Evolutionary conservation across 495 filamentous ascomycete species (phyloP).

Genomic region (Jackrogersella minutella): DNA sequence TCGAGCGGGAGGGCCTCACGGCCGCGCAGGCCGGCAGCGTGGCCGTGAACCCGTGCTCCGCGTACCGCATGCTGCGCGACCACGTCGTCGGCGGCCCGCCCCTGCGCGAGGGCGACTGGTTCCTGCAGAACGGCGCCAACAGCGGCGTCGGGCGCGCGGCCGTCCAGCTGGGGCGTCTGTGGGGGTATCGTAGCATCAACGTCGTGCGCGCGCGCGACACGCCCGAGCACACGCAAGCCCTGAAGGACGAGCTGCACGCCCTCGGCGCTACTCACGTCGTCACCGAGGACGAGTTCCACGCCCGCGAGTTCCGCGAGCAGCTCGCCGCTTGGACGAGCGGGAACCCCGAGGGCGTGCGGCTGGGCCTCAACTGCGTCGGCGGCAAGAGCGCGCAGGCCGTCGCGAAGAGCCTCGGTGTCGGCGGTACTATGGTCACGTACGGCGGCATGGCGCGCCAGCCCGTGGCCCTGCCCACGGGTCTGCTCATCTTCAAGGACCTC

Average conservation of each 20-base stretch:
- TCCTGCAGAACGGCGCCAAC: slow-evolving; percentile 96
- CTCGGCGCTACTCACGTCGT: slow-evolving; percentile 85
- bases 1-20: slow-evolving; percentile 73
- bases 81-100: slow-evolving; percentile 63
- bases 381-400: slow-evolving; percentile 79
- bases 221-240: slow-evolving; percentile 64
- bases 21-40: slow-evolving; percentile 83
- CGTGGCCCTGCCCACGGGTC: slow-evolving; percentile 74
- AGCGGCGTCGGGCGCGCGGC: slow-evolving; percentile 87
- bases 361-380: slow-evolving; percentile 96
- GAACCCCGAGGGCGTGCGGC: slow-evolving; percentile 69
- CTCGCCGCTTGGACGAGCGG: slow-evolving; percentile 72
- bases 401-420: slow-evolving; percentile 69
- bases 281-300: slow-evolving; percentile 74
- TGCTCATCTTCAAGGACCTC: slow-evolving; percentile 91
- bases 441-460: slow-evolving; percentile 93
- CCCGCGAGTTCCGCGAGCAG: slow-evolving; percentile 65
- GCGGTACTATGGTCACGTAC: slow-evolving; percentile 87
- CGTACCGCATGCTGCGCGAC: slow-evolving; percentile 89
- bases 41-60: slow-evolving; percentile 89
- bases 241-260: slow-evolving; percentile 73
- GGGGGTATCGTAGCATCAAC: slow-evolving; percentile 89
- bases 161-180: slow-evolving; percentile 81
- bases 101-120: slow-evolving; percentile 76
- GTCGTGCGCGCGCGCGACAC: slow-evolving; percentile 75